These are phyloP conservation scores for Raphanus hybrid DNA, from an alignment of 441 rosid species.

Conservation along the genomic window DNA sequence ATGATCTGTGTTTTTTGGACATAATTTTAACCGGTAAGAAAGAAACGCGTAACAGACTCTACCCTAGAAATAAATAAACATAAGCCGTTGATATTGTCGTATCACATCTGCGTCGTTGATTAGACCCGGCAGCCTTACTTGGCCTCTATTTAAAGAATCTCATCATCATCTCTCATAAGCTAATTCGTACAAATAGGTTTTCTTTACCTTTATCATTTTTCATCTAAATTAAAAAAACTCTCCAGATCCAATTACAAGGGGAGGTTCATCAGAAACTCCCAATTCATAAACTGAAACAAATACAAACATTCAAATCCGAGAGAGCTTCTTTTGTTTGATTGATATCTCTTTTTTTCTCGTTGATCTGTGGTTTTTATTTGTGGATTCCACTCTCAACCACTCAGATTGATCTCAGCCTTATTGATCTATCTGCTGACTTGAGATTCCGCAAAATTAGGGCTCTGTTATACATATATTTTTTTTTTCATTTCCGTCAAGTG, in stretches of 20 bases:
- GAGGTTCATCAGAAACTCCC: conserved; percentile 4
- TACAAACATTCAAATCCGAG: conserved; percentile 8
- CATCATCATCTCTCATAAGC: conserved; percentile 27
- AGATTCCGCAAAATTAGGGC: conserved; percentile 25
- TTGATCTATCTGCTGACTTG: conserved; percentile 33
- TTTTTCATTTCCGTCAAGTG: neutral
- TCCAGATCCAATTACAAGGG: conserved; percentile 36
- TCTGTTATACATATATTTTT: neutral
- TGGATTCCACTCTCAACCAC: conserved; percentile 13
- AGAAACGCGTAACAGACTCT: conserved; percentile 37
- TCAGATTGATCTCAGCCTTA: conserved; percentile 14
- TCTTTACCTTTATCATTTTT: conserved; percentile 8
- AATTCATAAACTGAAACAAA: conserved; percentile 8
- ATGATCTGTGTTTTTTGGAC: too few relatives aligned
- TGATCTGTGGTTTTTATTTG: conserved; percentile 20
- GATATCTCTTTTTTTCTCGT: neutral
- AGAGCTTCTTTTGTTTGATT: conserved; percentile 18
- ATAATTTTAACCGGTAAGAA: neutral
- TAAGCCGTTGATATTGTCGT: conserved; percentile 12
- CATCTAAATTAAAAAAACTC: neutral
- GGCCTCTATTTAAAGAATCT: conserved; percentile 29
- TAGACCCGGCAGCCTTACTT: conserved; percentile 1
- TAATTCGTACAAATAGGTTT: conserved; percentile 26
- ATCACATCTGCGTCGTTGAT: conserved; percentile 23
- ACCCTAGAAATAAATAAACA: neutral